Conservation (phyloP, 768 basidiomycete genomes). For the Amanita subjunquillea region DNA sequence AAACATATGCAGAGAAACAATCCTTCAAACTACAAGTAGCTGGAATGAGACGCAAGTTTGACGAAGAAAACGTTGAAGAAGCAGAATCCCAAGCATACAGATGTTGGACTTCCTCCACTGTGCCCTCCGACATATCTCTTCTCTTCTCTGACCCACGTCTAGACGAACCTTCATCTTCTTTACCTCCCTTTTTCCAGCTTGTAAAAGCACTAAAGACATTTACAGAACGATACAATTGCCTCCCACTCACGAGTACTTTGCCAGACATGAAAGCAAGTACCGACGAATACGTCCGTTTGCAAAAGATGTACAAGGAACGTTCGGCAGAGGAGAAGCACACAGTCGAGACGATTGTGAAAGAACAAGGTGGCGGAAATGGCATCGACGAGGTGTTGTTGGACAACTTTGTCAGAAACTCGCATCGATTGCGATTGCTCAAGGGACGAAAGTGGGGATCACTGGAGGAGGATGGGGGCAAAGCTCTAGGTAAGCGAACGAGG, state of each 20-base stretch:
- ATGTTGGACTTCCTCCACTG: conserved; percentile 48
- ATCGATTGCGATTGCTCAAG: conserved; percentile 55
- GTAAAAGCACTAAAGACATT: conserved; percentile 66
- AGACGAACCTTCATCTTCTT: not conserved
- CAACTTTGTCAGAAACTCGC: conserved; percentile 71
- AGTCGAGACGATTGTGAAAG: conserved; percentile 30
- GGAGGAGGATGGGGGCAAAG: conserved; percentile 29
- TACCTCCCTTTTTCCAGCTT: conserved; percentile 67
- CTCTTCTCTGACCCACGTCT: conserved; percentile 59
- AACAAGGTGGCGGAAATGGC: conserved; percentile 15
- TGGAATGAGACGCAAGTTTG: conserved; percentile 58
- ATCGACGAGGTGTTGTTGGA: conserved; percentile 50
- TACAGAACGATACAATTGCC: conserved; percentile 40
- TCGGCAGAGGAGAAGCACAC: conserved; percentile 59
- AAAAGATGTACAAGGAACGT: conserved; percentile 72
- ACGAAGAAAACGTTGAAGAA: conserved; percentile 98
- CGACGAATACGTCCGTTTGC: conserved; percentile 69
- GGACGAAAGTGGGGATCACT: conserved; percentile 54
- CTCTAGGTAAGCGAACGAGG: conserved; percentile 31
- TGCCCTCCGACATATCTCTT: conserved; percentile 56
- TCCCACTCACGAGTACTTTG: conserved; percentile 79
- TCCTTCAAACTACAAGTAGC: conserved; percentile 64
- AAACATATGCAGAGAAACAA: conserved; percentile 54
- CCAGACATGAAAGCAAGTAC: conserved; percentile 98
- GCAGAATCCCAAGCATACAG: conserved; percentile 84